Conservation (phyloP, 2,329 filamentous ascomycete species). For the Phialocephala subalpina region DNA sequence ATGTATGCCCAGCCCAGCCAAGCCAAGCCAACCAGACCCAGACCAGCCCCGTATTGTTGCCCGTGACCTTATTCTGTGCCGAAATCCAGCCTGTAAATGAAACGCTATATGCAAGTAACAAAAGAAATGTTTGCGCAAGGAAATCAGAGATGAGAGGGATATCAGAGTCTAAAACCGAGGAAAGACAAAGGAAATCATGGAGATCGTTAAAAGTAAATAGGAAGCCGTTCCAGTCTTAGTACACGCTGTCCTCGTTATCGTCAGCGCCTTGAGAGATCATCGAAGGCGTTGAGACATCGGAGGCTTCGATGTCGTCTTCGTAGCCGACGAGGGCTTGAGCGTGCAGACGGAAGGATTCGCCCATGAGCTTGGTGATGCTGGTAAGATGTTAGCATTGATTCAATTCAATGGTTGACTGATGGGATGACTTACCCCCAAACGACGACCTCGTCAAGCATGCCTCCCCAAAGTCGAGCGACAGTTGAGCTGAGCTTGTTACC, state of each 20-base stretch:
- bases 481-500: constrained; percentile 91
- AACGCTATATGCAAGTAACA: constrained; percentile 46
- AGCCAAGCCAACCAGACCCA: constrained; percentile 31
- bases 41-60: constrained; percentile 54
- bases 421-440: constrained; percentile 90
- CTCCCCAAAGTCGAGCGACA: constrained; percentile 94
- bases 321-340: constrained; percentile 94
- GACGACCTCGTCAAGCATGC: constrained; percentile 97
- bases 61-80: constrained; percentile 49
- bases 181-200: constrained; percentile 56
- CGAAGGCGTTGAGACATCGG: constrained; percentile 73
- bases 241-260: constrained; percentile 71
- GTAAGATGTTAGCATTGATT: constrained; percentile 51
- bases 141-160: constrained; percentile 44
- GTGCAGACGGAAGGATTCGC: constrained; percentile 96
- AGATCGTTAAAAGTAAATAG: constrained; percentile 41
- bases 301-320: constrained; percentile 81
- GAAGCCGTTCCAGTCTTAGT: constrained; percentile 49
- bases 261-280: constrained; percentile 77
- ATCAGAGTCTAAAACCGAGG: constrained; percentile 42
- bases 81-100: constrained; percentile 31
- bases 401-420: constrained; percentile 7
- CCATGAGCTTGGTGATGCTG: constrained; percentile 94
- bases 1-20: constrained; percentile 41
- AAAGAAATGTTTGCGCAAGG: constrained; percentile 39